Evolutionary conservation across 83 land plant species (phyloP).

Genomic region (Picea mariana): DNA sequence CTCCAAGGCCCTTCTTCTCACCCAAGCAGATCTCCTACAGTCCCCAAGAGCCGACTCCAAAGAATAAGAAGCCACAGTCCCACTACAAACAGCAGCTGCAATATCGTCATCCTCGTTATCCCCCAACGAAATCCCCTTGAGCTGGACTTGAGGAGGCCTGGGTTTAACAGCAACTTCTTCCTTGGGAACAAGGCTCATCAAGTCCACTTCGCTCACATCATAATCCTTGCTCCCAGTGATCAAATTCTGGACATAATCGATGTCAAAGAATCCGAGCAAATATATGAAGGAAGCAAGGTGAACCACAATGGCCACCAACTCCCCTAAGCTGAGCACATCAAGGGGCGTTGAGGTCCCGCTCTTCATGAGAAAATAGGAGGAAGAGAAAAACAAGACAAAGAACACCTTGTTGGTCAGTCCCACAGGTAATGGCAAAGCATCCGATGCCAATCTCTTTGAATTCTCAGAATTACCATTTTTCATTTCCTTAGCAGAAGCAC

Average conservation of each 20-base stretch:
- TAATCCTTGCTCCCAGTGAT: conserved; percentile 17
- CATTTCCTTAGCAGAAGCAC: too few relatives aligned
- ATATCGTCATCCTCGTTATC: conserved; percentile 58
- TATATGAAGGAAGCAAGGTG: conserved; percentile 74
- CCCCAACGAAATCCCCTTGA: conserved; percentile 10
- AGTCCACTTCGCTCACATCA: background rate
- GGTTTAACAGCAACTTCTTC: background rate
- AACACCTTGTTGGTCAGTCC: conserved; percentile 66
- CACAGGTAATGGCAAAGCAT: conserved; percentile 72
- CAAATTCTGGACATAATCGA: conserved; percentile 63
- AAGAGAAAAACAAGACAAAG: conserved; percentile 57
- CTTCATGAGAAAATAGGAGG: conserved; percentile 64
- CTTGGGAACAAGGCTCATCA: too few relatives aligned
- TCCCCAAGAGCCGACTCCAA: conserved; percentile 78
- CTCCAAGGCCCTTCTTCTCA: conserved; percentile 70
- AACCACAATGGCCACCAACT: conserved; percentile 53
- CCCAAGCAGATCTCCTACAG: conserved; percentile 59
- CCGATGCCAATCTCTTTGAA: conserved; percentile 41
- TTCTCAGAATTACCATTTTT: too few relatives aligned
- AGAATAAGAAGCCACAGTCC: conserved; percentile 59
- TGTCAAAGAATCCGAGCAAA: conserved; percentile 77
- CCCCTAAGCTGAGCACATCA: conserved; percentile 55
- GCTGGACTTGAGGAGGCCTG: conserved; percentile 20
- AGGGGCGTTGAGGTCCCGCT: conserved; percentile 63
- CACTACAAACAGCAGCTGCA: conserved; percentile 51